These are phyloP conservation scores for Triadica sebifera DNA, from an alignment of 345 rosid species.

Conservation along the genomic window DNA sequence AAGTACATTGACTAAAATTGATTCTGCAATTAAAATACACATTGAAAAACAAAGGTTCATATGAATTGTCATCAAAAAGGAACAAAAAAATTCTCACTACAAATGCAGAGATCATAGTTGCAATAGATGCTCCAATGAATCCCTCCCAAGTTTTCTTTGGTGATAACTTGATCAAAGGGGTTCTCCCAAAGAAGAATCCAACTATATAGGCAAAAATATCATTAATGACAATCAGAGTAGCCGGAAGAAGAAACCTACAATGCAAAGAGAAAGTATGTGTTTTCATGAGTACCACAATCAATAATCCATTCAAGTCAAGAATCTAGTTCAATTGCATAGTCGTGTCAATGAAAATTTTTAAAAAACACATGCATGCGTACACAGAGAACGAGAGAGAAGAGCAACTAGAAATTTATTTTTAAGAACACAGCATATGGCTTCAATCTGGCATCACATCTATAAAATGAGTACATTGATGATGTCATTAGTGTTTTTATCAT, in stretches of 20 bases:
- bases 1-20: neutral
- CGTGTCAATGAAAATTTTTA: too few species aligned
- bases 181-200: slow-evolving; percentile 97
- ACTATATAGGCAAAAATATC: slow-evolving; percentile 82
- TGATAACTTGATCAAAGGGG: slow-evolving; percentile 90
- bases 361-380: too few species aligned
- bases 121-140: slow-evolving; percentile 86
- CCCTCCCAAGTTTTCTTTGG: slow-evolving; percentile 99
- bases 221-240: slow-evolving; percentile 87
- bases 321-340: too few species aligned
- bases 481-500: too few species aligned
- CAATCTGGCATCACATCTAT: neutral
- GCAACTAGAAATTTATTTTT: neutral
- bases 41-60: neutral
- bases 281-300: slow-evolving; percentile 1
- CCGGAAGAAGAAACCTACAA: slow-evolving; percentile 97
- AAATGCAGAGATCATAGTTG: slow-evolving; percentile 90
- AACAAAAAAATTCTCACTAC: slow-evolving; percentile 45
- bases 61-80: slow-evolving; percentile 1
- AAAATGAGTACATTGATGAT: too few species aligned
- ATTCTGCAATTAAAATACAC: neutral
- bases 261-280: neutral
- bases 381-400: too few species aligned
- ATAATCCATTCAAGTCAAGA: neutral
- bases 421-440: neutral